These are phyloP conservation scores for Phytophthora ohioensis DNA, from an alignment of 352 stramenopile genomes.

Conservation along the genomic window DNA sequence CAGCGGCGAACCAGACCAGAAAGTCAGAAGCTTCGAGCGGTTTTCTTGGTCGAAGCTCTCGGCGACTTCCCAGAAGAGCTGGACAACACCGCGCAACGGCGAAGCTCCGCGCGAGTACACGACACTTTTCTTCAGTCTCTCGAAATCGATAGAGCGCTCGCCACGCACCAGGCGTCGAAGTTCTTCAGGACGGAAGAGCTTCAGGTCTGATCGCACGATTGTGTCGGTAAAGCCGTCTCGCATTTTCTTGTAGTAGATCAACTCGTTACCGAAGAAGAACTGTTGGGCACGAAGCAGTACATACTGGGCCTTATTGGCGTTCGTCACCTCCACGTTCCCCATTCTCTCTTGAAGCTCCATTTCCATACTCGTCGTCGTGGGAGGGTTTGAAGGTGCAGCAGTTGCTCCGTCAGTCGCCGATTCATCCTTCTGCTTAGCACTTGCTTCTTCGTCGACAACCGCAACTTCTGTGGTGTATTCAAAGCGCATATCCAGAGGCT, in stretches of 20 bases:
- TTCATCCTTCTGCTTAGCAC: conserved; percentile 26
- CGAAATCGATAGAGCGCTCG: conserved; percentile 62
- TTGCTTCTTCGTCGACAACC: conserved; percentile 34
- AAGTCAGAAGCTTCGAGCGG: conserved; percentile 70
- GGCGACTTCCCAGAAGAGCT: conserved; percentile 73
- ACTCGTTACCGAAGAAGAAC: conserved; percentile 71
- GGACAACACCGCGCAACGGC: conserved; percentile 50
- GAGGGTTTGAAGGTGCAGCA: conserved; percentile 3
- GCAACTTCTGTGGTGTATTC: conserved; percentile 64
- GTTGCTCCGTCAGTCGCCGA: conserved; percentile 9
- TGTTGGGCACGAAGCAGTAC: conserved; percentile 66
- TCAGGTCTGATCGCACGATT: conserved; percentile 60
- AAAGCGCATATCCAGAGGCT: conserved; percentile 72
- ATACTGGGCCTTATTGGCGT: conserved; percentile 75
- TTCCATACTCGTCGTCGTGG: conserved; percentile 55
- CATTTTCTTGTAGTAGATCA: conserved; percentile 67
- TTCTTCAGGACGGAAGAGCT: conserved; percentile 67
- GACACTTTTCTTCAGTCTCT: conserved; percentile 58
- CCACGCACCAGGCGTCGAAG: conserved; percentile 59
- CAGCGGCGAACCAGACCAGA: conserved; percentile 77
- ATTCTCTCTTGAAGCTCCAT: conserved; percentile 59
- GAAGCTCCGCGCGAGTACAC: conserved; percentile 64
- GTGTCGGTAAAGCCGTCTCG: conserved; percentile 67
- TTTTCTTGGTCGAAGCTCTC: conserved; percentile 63
- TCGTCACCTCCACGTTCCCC: conserved; percentile 56